Evolutionary conservation across 257 asterid genomes (phyloP), one percentile per base, ranked within the genome.

Genomic region (Knoxia roxburghii): DNA sequence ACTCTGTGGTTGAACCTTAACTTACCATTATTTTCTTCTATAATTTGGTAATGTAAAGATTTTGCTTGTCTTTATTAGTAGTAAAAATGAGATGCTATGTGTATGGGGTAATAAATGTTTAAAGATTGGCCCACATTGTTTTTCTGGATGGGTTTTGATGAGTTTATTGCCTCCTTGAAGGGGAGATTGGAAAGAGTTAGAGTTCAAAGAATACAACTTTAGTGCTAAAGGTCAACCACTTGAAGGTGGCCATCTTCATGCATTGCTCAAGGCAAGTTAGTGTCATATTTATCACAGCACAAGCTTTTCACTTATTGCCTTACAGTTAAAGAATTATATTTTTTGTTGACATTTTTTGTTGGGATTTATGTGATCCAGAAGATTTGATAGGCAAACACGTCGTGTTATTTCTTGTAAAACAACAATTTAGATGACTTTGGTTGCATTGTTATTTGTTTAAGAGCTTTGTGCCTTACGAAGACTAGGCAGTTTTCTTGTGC

Each of bases 231-330:
- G 99, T 69, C 97, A 72, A 79, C 99, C 97, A 45, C 84, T 88
- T 52, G 97, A 90, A 80, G 97, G 98, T 65, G 98, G 97, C 72
- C 85, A 87, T 77, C 89, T 90, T 67, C 98, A 93, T 83, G 97
- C 98, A 17, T 75, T 93, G 83, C 89, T 85, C 69, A 93, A 93
- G 97, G 98, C 84, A 86, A 65, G 89, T 23, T 43, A 49, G 30
- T 49, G 24, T 49, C 23, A 27, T 40, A n/a, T 64, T 11, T 21
- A 21, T 83, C 63, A 37, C 54, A 70, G 61, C 20, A 26, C 37
- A 59, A 53, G 54, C 40, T 58, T 65, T 56, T 23, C 32, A 46
- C 43, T 39, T n/a, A n/a, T n/a, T n/a, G n/a, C n/a, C n/a, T n/a
- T n/a, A n/a, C n/a, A n/a, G n/a, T n/a, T n/a, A n/a, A n/a, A n/a